Percentiles rank a stretch among this genome's conserved stretches.
Conservation (phyloP, 2,329 filamentous ascomycete genomes). For the Colletotrichum musae region DNA sequence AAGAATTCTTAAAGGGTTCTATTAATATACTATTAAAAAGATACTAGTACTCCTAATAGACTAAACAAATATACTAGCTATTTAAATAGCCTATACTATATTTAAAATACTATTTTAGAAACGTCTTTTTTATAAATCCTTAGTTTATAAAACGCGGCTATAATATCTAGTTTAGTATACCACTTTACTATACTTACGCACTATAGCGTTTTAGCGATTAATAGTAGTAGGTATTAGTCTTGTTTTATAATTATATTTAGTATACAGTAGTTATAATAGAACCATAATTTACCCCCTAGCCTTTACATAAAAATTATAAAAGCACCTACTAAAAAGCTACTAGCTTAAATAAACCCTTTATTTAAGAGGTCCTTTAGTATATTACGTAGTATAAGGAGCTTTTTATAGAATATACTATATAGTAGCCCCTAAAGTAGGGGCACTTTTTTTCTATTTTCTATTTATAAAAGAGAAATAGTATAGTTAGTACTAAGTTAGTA, state of each 20-base stretch:
- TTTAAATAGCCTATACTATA: conserved; percentile 44
- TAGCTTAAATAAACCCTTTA: conserved; percentile 32
- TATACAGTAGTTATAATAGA: background rate
- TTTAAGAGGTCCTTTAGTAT: conserved; percentile 8
- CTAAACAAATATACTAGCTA: conserved; percentile 50
- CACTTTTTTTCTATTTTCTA: no score
- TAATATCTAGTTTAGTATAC: conserved; percentile 38
- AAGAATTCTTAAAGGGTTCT: conserved; percentile 41
- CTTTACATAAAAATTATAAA: background rate
- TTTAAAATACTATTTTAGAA: conserved; percentile 51
- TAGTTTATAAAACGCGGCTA: conserved; percentile 49
- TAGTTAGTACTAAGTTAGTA: no score
- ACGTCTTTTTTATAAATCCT: conserved; percentile 50
- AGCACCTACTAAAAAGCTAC: background rate
- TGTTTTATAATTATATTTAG: background rate
- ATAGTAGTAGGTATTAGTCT: background rate
- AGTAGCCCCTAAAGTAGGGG: no score
- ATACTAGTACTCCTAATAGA: conserved; percentile 42
- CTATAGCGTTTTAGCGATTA: background rate
- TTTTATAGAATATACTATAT: background rate
- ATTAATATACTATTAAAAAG: conserved; percentile 44
- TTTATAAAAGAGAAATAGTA: no score
- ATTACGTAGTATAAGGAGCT: background rate
- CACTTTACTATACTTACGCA: background rate
- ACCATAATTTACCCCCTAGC: background rate